Percentiles rank a stretch among this genome's conserved stretches.
These are phyloP conservation scores for Gilbertella persicaria DNA, from an alignment of 371 early-diverging fungal species.

Conservation along the genomic window DNA sequence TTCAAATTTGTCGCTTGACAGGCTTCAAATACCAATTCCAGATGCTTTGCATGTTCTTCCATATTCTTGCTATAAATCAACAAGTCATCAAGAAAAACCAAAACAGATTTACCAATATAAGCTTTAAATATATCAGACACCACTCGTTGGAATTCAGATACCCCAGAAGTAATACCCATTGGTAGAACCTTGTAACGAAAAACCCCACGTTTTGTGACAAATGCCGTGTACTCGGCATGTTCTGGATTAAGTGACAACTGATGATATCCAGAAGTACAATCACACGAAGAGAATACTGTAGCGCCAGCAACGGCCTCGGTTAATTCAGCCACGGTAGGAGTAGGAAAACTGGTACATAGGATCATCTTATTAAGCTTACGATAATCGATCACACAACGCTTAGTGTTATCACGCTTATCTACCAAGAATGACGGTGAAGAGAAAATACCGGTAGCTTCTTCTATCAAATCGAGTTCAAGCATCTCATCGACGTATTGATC, in stretches of 20 bases:
- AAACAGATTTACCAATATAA: conserved; percentile 20
- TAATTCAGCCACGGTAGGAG: conserved; percentile 35
- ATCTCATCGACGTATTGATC: conserved; percentile 3
- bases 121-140: neutral
- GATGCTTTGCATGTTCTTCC: conserved; percentile 40
- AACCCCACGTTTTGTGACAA: conserved; percentile 19
- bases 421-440: conserved; percentile 51
- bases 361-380: conserved; percentile 40
- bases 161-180: conserved; percentile 48
- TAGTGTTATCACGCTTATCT: conserved; percentile 42
- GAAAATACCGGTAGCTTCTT: conserved; percentile 17
- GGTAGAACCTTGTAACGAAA: conserved; percentile 49
- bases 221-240: conserved; percentile 39
- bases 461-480: conserved; percentile 17
- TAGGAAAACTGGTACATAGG: conserved; percentile 24
- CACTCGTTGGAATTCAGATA: conserved; percentile 35
- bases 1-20: conserved; percentile 28
- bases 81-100: conserved; percentile 53
- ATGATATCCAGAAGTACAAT: conserved; percentile 45
- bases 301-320: conserved; percentile 27
- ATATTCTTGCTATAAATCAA: conserved; percentile 31
- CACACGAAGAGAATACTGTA: conserved; percentile 32
- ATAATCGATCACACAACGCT: conserved; percentile 52
- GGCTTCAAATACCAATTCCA: conserved; percentile 34
- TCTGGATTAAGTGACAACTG: conserved; percentile 32